Evolutionary conservation across 371 early-diverging fungal species (phyloP), one percentile per base, ranked within the genome.

Genomic region (Neoconidiobolus thromboides): DNA sequence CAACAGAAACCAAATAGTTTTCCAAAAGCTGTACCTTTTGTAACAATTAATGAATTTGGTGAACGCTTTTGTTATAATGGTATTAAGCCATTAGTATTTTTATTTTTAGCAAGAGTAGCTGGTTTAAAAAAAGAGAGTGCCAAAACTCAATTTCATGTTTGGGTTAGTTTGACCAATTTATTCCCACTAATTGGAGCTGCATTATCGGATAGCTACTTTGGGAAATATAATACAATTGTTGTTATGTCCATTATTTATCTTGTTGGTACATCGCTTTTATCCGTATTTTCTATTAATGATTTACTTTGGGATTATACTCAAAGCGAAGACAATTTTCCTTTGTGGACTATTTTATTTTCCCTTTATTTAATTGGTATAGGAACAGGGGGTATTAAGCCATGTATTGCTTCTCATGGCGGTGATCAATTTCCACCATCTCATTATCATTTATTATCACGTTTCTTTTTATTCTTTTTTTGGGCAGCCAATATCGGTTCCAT

Each of bases 141-240:
- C 60, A 71, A 67, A 61, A 59, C 62, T 40, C 65, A 61, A 55
- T 64, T 73, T 1, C 75, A 75, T 58, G 58, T 68, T 50, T 84
- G 77, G 63, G 71, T 70, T 9, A 71, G 74, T 63, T 62, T 78
- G 62, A 71, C 77, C 40, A 83, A 82, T 69, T 69, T 46, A 49
- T 49, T 14, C 14, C 49, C 10, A 4, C 10, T 49, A 49, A 49
- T 49, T 12, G 14, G 49, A 14, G 49, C 26, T 4, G 49, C 49
- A 14, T 49, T 26, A 26, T 26, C 14, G 12, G 14, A 49, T 14
- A 3, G 26, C 14, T 49, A 14, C 26, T 49, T 14, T 46, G 46
- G 46, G 9, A 46, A 46, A n/a, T 46, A 46, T 46, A 46, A 9
- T 46, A 46, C 49, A 14, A 26, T 49, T 14, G 26, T 49, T 12